Base-by-base conservation (phyloP, 805 yeast species). In the Sungouiozyma intestinalis region DNA sequence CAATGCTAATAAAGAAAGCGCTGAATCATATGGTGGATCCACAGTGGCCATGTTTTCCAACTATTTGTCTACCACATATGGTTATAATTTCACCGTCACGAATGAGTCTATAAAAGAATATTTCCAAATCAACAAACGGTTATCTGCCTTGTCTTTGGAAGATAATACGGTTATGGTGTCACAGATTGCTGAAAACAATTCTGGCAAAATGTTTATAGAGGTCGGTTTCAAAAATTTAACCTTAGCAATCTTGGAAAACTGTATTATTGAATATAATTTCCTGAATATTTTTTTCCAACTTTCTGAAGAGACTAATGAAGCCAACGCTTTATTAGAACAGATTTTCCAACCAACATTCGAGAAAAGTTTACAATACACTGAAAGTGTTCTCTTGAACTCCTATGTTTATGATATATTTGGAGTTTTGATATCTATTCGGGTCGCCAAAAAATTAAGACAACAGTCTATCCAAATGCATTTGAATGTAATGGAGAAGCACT, bases 161-260 rank as follows among this genome's bases (percentile, higher is more conserved):
- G 79, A 75, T 47, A 73, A 75, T 38, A 68, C 81, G 1, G 88
- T 81, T 0, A 76, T 87, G 66, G 76, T 83, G 3, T 85, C 88
- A 0, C 88, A 83, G 54, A 83, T 85, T 31, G 95, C 95, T 0
- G 95, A 87, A 58, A 73, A 79, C 14, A 79, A 79, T 41, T 77
- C 79, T 3, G 68, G 73, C 47, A 66, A 72, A 14, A 78, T 79
- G 52, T 77, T 82, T 75, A 65, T 83, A 42, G 97, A 87, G 52
- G 73, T 73, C 41, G 79, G 83, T 0, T 85, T 79, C 58, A 68
- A 81, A 45, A 83, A 81, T 52, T 78, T 85, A 65, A 78, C 79
- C 48, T 60, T 78, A 29, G 88, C 94, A 1, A 55, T 87, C 7
- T 57, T 81, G 33, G 95, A 86, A 55, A 87, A 86, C 58, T 76